Conservation (phyloP, 2,329 filamentous ascomycete species). For the Xenoacremonium recifei region DNA sequence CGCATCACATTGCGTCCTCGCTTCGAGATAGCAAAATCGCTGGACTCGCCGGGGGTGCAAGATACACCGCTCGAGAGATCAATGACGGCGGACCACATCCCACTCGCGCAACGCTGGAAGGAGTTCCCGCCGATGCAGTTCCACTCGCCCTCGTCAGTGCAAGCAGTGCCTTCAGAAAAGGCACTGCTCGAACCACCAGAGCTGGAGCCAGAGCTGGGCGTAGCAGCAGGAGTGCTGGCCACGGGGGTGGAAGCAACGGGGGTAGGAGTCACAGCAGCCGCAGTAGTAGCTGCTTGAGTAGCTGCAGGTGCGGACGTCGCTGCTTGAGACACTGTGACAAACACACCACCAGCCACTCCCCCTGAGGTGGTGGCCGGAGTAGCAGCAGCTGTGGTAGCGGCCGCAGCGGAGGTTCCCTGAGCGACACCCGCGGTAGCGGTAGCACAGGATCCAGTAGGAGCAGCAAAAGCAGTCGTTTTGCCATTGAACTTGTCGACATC, state of each 20-base stretch:
- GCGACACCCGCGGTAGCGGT: conserved; percentile 35
- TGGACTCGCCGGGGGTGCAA: conserved; percentile 42
- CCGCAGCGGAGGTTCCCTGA: background rate
- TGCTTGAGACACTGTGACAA: conserved; percentile 33
- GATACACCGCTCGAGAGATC: conserved; percentile 44
- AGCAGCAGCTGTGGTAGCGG: conserved; percentile 7
- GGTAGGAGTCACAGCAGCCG: conserved; percentile 16
- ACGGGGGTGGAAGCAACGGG: conserved; percentile 17
- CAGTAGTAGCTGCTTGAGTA: conserved; percentile 11
- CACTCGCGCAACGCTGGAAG: conserved; percentile 56
- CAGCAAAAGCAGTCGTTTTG: conserved; percentile 32
- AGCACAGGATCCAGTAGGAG: conserved; percentile 31
- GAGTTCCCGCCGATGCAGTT: conserved; percentile 51
- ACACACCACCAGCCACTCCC: conserved; percentile 37
- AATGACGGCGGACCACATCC: conserved; percentile 46
- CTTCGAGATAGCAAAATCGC: conserved; percentile 35
- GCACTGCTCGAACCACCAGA: conserved; percentile 25
- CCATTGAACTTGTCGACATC: conserved; percentile 50
- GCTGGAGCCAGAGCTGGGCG: conserved; percentile 18
- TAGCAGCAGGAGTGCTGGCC: conserved; percentile 10
- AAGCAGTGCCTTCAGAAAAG: conserved; percentile 42
- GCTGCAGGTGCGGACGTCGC: conserved; percentile 14
- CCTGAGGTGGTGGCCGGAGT: conserved; percentile 15
- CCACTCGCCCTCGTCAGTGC: conserved; percentile 48
- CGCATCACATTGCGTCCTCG: conserved; percentile 22